phyloP scores from a whole-genome alignment of 2,329 filamentous ascomycete species.

The Aspergillus amoenus region DNA sequence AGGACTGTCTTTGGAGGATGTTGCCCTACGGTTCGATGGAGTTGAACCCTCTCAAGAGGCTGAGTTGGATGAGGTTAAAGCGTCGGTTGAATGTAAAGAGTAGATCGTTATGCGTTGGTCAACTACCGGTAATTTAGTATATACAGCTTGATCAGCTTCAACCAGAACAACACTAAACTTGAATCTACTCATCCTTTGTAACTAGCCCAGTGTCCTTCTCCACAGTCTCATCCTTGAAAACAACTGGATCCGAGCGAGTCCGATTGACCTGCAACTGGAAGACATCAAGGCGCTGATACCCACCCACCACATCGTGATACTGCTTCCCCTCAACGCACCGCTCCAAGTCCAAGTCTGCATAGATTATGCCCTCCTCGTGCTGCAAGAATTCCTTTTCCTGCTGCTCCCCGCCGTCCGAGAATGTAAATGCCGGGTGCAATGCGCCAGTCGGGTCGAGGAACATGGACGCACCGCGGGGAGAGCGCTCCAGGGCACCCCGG shows the following conservation, averaged over 20 bases:
- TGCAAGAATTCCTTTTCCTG: constrained; percentile 39
- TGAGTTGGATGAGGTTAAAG: too few species aligned
- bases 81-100: too few species aligned
- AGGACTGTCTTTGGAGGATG: too few species aligned
- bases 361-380: constrained; percentile 50
- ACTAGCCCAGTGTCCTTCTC: too few species aligned
- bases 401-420: background rate
- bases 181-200: too few species aligned
- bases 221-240: background rate
- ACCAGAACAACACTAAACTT: too few species aligned
- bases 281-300: background rate
- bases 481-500: background rate
- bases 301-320: constrained; percentile 29
- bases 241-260: background rate
- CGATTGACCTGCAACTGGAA: background rate
- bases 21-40: too few species aligned
- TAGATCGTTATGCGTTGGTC: too few species aligned
- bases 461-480: background rate
- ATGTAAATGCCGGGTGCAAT: background rate
- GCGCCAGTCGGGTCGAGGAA: background rate
- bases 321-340: constrained; percentile 57
- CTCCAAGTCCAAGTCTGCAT: constrained; percentile 52
- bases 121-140: too few species aligned
- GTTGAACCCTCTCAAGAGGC: too few species aligned
- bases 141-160: too few species aligned